phyloP scores from a whole-genome alignment of 148 eudicot genomes.

The Salicornia ramosissima region DNA sequence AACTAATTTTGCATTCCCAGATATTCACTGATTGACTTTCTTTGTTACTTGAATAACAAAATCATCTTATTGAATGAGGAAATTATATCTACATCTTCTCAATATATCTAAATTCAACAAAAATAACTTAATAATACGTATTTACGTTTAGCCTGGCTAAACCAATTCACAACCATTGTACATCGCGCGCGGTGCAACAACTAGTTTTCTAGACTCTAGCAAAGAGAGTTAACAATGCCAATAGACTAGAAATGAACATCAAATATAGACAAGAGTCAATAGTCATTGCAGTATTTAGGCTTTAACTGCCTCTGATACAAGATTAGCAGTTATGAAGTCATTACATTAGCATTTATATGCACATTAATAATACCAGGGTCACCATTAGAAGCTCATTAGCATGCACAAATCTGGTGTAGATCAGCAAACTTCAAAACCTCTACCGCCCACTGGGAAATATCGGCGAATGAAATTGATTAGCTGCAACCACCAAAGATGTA shows the following conservation, averaged over 20 bases:
- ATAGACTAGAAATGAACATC: neutral
- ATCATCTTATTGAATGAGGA: no score
- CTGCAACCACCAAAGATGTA: neutral
- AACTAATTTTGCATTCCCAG: no score
- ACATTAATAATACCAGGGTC: neutral
- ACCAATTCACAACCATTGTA: no score
- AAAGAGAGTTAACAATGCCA: neutral
- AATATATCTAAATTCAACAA: no score
- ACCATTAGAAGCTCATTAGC: neutral
- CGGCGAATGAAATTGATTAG: slow-evolving; percentile 8
- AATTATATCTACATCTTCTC: no score
- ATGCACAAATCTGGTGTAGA: neutral
- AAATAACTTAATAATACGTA: no score
- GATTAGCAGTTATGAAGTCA: neutral
- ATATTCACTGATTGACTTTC: no score
- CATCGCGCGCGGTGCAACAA: no score
- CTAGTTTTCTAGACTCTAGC: no score
- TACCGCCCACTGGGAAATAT: neutral
- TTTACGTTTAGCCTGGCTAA: no score
- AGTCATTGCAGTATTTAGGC: neutral
- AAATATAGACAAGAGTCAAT: neutral
- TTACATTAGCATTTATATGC: slow-evolving; percentile 4
- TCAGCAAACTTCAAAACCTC: neutral
- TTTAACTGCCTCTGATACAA: neutral
- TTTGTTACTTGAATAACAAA: no score